Conservation (phyloP, 23 red algal genomes). For the Pyropia haitanensis region DNA sequence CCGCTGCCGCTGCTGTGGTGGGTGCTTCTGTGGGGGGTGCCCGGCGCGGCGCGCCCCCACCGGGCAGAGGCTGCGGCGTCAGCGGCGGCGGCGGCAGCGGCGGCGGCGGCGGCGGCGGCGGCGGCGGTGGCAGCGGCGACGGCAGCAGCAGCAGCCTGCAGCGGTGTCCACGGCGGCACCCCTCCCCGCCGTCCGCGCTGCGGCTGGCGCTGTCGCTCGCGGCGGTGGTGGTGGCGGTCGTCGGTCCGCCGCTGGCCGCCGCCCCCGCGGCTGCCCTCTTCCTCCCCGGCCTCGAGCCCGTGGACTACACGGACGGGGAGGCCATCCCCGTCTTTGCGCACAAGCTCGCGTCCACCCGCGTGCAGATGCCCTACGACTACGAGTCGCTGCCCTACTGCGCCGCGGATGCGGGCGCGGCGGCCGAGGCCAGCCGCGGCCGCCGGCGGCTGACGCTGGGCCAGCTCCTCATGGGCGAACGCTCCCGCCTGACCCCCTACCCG, state of each 20-base stretch:
- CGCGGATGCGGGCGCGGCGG: constrained; percentile 10
- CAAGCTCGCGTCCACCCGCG: constrained; percentile 50
- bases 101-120: no score
- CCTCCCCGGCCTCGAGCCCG: constrained; percentile 72
- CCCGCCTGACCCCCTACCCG: constrained; percentile 48
- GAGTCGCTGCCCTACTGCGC: constrained; percentile 86
- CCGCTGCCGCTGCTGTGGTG: no score
- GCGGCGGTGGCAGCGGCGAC: no score
- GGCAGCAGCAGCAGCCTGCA: no score
- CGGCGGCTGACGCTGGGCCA: constrained; percentile 55
- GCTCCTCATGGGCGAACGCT: constrained; percentile 76
- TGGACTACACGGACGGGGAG: constrained; percentile 63
- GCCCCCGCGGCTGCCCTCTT: constrained; percentile 17
- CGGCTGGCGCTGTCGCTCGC: background rate
- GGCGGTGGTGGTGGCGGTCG: background rate
- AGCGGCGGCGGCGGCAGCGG: no score
- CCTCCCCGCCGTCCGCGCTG: no score
- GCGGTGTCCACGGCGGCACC: no score
- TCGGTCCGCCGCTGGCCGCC: background rate
- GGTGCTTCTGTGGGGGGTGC: no score
- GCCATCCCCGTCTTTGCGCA: constrained; percentile 64
- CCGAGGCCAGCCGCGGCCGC: constrained; percentile 16
- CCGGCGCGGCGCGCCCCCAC: no score
- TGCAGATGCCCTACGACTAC: constrained; percentile 81
- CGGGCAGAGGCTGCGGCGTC: no score